Conservation (phyloP, 1,284 basidiomycete genomes). For the Ganoderma multipileum region DNA sequence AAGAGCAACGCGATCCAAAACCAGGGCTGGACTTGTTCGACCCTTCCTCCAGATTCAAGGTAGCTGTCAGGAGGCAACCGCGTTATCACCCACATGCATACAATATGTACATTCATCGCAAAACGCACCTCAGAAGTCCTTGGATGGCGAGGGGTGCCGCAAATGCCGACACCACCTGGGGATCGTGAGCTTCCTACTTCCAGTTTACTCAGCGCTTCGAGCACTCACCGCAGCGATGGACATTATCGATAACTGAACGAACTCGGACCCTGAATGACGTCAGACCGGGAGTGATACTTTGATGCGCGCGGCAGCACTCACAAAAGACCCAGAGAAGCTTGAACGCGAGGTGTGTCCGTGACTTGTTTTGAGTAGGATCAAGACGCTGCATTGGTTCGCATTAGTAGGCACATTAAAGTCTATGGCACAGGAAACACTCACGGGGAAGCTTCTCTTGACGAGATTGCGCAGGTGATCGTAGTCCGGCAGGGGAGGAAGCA, state of each 20-base stretch:
- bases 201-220: background rate
- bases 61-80: conserved; percentile 40
- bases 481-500: conserved; percentile 54
- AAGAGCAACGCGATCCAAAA: conserved; percentile 73
- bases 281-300: background rate
- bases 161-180: conserved; percentile 39
- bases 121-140: conserved; percentile 30
- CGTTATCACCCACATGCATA: background rate
- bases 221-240: conserved; percentile 20
- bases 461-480: conserved; percentile 52
- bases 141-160: conserved; percentile 55
- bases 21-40: conserved; percentile 50
- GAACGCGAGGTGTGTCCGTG: conserved; percentile 37
- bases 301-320: conserved; percentile 30
- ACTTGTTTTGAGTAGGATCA: conserved; percentile 38
- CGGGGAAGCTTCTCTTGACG: conserved; percentile 43
- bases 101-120: background rate
- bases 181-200: background rate
- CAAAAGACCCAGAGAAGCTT: conserved; percentile 37
- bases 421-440: conserved; percentile 16
- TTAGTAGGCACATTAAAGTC: background rate
- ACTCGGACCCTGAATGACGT: conserved; percentile 32
- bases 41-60: conserved; percentile 50
- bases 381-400: conserved; percentile 32
- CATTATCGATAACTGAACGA: conserved; percentile 33